Conservation (phyloP, 495 filamentous ascomycete species). For the Aspergillus baeticus region DNA sequence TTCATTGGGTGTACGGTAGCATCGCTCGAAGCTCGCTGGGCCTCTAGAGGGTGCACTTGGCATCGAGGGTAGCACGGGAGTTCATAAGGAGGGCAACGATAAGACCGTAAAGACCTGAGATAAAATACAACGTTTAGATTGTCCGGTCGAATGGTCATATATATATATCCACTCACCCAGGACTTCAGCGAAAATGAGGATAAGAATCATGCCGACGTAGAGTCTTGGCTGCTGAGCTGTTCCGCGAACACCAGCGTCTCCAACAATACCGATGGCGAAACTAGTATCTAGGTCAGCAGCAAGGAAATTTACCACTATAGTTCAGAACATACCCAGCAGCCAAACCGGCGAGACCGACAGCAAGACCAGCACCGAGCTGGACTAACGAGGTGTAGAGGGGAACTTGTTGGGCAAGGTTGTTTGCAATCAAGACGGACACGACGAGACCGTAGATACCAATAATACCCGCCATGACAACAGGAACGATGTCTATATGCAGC, state of each 20-base stretch:
- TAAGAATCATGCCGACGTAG: constrained; percentile 99
- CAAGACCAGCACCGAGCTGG: constrained; percentile 93
- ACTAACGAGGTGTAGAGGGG: constrained; percentile 95
- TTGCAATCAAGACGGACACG: constrained; percentile 96
- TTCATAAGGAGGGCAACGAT: constrained; percentile 99
- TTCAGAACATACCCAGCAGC: constrained; percentile 84
- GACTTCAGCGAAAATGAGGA: constrained; percentile 99
- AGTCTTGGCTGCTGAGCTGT: constrained; percentile 96
- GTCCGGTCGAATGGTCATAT: neutral
- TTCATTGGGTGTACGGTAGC: neutral
- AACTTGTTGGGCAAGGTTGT: constrained; percentile 76
- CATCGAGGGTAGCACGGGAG: constrained; percentile 53
- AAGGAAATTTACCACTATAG: too few species aligned
- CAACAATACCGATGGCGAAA: constrained; percentile 98
- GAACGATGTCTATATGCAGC: constrained; percentile 80
- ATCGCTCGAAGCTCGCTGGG: constrained; percentile 15
- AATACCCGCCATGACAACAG: constrained; percentile 99
- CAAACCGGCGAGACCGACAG: constrained; percentile 94
- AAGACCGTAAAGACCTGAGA: constrained; percentile 87
- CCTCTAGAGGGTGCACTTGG: constrained; percentile 22
- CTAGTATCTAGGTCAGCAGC: constrained; percentile 29
- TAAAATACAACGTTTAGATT: neutral
- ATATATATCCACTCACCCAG: constrained; percentile 62
- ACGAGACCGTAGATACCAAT: constrained; percentile 99
- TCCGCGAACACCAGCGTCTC: constrained; percentile 97